Evolutionary conservation across 768 basidiomycete genomes (phyloP).

Genomic region (Phaeotremella skinneri): DNA sequence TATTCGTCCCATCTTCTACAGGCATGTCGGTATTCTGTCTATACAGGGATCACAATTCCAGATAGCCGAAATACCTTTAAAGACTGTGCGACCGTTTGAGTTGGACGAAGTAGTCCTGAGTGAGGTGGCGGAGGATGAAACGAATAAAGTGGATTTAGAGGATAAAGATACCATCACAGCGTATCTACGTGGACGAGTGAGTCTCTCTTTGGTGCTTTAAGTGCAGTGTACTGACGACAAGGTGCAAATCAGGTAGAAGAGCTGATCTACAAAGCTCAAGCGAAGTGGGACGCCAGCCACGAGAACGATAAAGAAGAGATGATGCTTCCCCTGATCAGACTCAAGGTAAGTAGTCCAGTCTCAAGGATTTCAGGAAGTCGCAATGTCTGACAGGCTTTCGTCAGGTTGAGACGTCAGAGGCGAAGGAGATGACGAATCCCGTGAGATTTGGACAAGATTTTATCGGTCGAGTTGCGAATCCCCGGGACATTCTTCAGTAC

Average conservation of each 20-base stretch:
- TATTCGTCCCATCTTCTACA: constrained; percentile 48
- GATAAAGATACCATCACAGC: constrained; percentile 81
- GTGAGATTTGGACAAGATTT: constrained; percentile 97
- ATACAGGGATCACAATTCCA: constrained; percentile 86
- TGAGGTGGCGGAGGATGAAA: constrained; percentile 75
- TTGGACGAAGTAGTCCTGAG: constrained; percentile 73
- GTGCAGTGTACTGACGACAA: not conserved
- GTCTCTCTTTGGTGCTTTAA: not conserved
- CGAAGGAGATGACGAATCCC: constrained; percentile 88
- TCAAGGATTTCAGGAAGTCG: constrained; percentile 2
- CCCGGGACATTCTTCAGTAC: constrained; percentile 87
- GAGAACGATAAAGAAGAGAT: constrained; percentile 32
- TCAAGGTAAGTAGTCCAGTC: constrained; percentile 61
- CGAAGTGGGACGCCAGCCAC: constrained; percentile 41
- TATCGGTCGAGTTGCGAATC: constrained; percentile 84
- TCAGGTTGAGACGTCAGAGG: constrained; percentile 86
- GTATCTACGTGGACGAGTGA: constrained; percentile 70
- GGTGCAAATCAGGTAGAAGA: constrained; percentile 63
- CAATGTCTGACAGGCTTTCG: constrained; percentile 2
- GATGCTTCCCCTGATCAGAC: constrained; percentile 80
- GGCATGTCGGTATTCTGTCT: constrained; percentile 85
- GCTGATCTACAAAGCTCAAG: constrained; percentile 58
- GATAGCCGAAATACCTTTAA: constrained; percentile 77
- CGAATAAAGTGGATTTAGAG: constrained; percentile 62
- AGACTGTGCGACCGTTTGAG: constrained; percentile 91